Evolutionary conservation across 495 filamentous ascomycete species (phyloP).

Genomic region (Neurospora sp.): DNA sequence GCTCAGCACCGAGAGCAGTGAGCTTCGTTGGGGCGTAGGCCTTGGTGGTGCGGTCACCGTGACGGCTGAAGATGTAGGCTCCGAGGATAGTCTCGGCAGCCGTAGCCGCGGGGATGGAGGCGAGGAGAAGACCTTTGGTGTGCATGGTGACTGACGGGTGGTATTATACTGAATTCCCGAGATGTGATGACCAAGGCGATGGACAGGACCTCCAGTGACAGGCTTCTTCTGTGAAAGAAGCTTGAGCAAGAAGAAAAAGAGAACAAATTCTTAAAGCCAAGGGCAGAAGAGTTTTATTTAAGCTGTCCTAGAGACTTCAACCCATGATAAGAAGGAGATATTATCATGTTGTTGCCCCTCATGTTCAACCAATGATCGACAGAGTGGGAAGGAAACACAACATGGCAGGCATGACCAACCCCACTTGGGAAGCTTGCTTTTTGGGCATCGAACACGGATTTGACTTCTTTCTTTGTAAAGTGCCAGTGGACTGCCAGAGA

Average conservation of each 20-base stretch:
- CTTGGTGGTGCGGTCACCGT: conserved; percentile 66
- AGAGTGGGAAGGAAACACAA: neutral
- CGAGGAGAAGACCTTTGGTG: conserved; percentile 12
- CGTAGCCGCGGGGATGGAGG: conserved; percentile 23
- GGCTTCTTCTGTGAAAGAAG: neutral
- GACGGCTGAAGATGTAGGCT: conserved; percentile 59
- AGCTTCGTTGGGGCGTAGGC: conserved; percentile 40
- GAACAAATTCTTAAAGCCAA: neutral
- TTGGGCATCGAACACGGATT: neutral
- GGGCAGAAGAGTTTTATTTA: neutral
- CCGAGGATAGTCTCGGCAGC: conserved; percentile 53
- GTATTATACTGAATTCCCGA: neutral
- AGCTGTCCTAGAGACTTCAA: neutral
- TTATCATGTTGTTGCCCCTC: neutral
- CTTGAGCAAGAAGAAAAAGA: neutral
- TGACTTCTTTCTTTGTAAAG: neutral
- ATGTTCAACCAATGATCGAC: neutral
- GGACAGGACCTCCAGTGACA: neutral
- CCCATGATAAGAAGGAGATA: neutral
- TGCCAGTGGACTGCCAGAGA: neutral
- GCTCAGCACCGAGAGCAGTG: conserved; percentile 58
- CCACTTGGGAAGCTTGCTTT: neutral
- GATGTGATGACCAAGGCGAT: neutral
- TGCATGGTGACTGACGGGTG: conserved; percentile 1
- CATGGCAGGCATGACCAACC: neutral